Percentiles rank a stretch among this genome's conserved stretches.
These are phyloP conservation scores for Ogataea pilisensis DNA, from an alignment of 805 yeast genomes.

Conservation along the genomic window DNA sequence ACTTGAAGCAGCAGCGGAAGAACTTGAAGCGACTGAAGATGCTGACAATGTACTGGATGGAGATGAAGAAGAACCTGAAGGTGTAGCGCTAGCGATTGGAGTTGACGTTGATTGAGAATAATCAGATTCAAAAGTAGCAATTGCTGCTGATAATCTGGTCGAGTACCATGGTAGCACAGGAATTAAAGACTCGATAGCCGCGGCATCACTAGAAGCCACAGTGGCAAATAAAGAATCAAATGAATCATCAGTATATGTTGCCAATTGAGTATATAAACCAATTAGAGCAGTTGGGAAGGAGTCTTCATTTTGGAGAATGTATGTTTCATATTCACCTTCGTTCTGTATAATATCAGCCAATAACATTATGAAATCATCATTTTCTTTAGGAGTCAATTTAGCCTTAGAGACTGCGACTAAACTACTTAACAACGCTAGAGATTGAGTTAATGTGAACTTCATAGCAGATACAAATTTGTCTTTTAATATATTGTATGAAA, in stretches of 20 bases:
- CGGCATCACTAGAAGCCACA: slow-evolving; percentile 3
- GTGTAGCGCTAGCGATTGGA: slow-evolving; percentile 4
- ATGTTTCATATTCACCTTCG: slow-evolving; percentile 12
- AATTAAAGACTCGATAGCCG: slow-evolving; percentile 7
- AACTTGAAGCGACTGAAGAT: background rate
- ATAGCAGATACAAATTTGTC: too few relatives aligned
- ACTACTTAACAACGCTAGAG: too few relatives aligned
- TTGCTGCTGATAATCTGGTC: slow-evolving; percentile 17
- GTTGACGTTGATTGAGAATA: slow-evolving; percentile 5
- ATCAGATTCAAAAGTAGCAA: slow-evolving; percentile 9
- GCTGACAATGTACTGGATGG: slow-evolving; percentile 1
- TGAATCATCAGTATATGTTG: slow-evolving; percentile 35
- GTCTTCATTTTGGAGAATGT: slow-evolving; percentile 7
- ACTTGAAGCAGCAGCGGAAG: slow-evolving; percentile 1
- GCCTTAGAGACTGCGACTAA: background rate
- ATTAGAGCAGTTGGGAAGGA: slow-evolving; percentile 13
- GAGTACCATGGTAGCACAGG: slow-evolving; percentile 26
- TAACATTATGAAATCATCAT: slow-evolving; percentile 5
- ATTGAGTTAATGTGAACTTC: too few relatives aligned
- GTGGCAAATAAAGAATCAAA: slow-evolving; percentile 32
- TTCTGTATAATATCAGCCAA: slow-evolving; percentile 11
- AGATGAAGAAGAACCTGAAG: slow-evolving; percentile 5
- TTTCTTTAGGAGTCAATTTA: too few relatives aligned
- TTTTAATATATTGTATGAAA: too few relatives aligned
- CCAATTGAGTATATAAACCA: slow-evolving; percentile 22